phyloP scores from a whole-genome alignment of 305 asterid species.

The Galium porrigens region DNA sequence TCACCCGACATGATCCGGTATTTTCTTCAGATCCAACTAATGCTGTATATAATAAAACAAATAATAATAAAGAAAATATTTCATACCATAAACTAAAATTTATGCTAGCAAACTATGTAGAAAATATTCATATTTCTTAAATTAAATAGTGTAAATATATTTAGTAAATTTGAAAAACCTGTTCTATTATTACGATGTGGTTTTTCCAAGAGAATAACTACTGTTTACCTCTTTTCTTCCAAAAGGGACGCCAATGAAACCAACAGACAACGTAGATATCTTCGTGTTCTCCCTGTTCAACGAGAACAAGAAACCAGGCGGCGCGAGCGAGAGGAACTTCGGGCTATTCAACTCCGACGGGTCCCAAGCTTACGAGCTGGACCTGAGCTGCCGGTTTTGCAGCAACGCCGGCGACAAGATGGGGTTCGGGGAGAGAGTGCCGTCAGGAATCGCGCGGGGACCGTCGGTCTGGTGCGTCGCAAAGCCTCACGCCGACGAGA shows the following conservation, averaged over 20 bases:
- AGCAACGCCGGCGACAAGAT: slow-evolving; percentile 20
- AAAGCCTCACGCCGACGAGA: slow-evolving; percentile 58
- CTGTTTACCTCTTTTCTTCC: background rate
- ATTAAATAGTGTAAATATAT: too few relatives aligned
- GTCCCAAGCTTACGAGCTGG: slow-evolving; percentile 34
- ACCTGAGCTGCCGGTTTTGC: slow-evolving; percentile 48
- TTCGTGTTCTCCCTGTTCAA: slow-evolving; percentile 39
- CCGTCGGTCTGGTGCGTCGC: slow-evolving; percentile 77
- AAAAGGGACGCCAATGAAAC: slow-evolving; percentile 38
- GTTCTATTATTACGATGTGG: too few relatives aligned
- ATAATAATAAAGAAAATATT: too few relatives aligned
- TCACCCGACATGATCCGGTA: too few relatives aligned
- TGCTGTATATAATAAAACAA: too few relatives aligned
- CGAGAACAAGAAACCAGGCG: slow-evolving; percentile 41
- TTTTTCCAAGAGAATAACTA: too few relatives aligned
- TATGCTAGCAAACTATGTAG: too few relatives aligned
- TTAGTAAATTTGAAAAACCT: too few relatives aligned
- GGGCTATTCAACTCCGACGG: slow-evolving; percentile 35
- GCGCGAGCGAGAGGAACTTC: slow-evolving; percentile 34
- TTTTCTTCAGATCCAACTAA: too few relatives aligned
- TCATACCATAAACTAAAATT: too few relatives aligned
- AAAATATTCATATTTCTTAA: too few relatives aligned
- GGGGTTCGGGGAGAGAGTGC: slow-evolving; percentile 27
- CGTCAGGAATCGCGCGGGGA: slow-evolving; percentile 27
- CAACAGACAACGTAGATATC: slow-evolving; percentile 26